Evolutionary conservation across 2,329 filamentous ascomycete genomes (phyloP), one percentile per base, ranked within the genome.

Genomic region (Pseudogymnoascus sp.): DNA sequence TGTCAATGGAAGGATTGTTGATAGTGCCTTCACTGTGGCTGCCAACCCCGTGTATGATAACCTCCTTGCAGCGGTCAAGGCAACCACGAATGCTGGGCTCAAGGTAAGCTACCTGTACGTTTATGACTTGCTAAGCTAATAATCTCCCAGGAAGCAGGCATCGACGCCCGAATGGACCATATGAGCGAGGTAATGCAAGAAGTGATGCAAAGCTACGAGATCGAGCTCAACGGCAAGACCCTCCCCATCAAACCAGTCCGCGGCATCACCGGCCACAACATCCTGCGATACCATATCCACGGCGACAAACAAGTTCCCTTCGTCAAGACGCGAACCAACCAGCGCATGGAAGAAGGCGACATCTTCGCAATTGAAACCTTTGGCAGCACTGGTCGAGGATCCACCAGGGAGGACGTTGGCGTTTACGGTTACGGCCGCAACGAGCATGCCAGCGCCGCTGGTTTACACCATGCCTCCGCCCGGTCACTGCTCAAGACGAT

Each of bases 1-100:
- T 71, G 81, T 92, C 69, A 89, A 88, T 69, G 89, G 89, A 3
- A 81, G 85, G 66, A 93, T 92, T 70, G 88, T 92, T 62, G 89
- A 93, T 76, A 89, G 85, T 66, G 89, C 89, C 5, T 93, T 91
- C 71, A 92, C 89, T 8, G 79, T 92, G 74, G 80, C 88, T 0
- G 92, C 90, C 70, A 86, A 92, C 68, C 83, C 82, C 22, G 82
- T 81, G 65, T 92, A 90, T 73, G 87, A 92, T 72, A 87, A 87
- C 69, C 78, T 93, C 28, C 81, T 93, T 36, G 79, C 82, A 47
- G 86, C 89, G 3, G 89, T 91, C 62, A 85, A 84, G 74, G 88
- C 84, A 62, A 88, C 89, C 12, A 92, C 89, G 62, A 89, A 91
- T 74, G 77, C 77, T 57, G 80, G 73, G 60, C 70, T 70, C 35